phyloP scores from a whole-genome alignment of 495 filamentous ascomycete species.

The Pseudotulostoma volvatum region DNA sequence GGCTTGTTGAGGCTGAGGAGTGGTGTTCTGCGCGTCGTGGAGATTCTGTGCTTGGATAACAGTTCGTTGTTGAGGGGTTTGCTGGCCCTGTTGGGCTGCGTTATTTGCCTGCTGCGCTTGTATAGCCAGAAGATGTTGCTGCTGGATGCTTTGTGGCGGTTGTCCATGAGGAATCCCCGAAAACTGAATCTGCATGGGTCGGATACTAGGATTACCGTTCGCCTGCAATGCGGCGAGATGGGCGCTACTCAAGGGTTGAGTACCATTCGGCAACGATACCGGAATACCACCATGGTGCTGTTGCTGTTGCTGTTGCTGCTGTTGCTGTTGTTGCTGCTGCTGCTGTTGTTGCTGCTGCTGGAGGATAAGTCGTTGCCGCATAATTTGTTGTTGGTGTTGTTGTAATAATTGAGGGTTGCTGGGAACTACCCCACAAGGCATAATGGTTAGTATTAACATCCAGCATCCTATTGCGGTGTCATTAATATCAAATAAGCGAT shows the following conservation, averaged over 20 bases:
- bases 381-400: constrained; percentile 33
- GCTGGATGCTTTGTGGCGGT: constrained; percentile 30
- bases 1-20: constrained; percentile 41
- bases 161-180: constrained; percentile 38
- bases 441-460: constrained; percentile 1
- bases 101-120: constrained; percentile 27
- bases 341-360: constrained; percentile 28
- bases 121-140: constrained; percentile 30
- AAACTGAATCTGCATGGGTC: too few species aligned
- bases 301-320: constrained; percentile 34
- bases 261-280: constrained; percentile 42
- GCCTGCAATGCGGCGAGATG: constrained; percentile 43
- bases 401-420: constrained; percentile 38
- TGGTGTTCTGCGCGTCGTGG: constrained; percentile 28
- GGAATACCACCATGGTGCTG: constrained; percentile 32
- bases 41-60: constrained; percentile 28
- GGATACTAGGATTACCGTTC: constrained; percentile 32
- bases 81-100: constrained; percentile 28
- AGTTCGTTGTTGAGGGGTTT: constrained; percentile 30
- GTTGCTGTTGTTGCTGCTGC: too few species aligned
- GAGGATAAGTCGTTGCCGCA: constrained; percentile 17
- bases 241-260: constrained; percentile 37
- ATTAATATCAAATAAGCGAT: too few species aligned
- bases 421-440: constrained; percentile 18
- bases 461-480: too few species aligned